phyloP scores from a whole-genome alignment of 1,284 basidiomycete species.

The Leccinum subfulvum region DNA sequence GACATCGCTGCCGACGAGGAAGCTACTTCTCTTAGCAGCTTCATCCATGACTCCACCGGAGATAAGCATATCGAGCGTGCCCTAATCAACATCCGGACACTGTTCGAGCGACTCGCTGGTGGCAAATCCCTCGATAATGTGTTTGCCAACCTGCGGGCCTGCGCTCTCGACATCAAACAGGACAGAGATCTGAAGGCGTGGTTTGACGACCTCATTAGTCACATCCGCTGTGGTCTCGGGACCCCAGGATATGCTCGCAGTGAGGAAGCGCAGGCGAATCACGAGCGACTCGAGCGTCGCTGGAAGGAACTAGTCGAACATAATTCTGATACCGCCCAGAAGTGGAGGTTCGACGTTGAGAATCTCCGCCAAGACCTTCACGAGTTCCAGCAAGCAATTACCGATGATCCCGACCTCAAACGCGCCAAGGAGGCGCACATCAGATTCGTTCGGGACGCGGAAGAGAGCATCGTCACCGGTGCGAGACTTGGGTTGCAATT shows the following conservation, averaged over 20 bases:
- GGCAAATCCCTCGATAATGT: conserved; percentile 46
- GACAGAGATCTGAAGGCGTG: conserved; percentile 48
- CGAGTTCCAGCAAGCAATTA: conserved; percentile 46
- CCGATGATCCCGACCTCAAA: conserved; percentile 47
- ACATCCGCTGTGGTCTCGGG: conserved; percentile 45
- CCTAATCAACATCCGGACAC: conserved; percentile 41
- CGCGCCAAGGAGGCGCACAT: conserved; percentile 45
- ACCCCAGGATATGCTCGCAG: conserved; percentile 51
- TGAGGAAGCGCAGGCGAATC: conserved; percentile 42
- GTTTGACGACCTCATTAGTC: conserved; percentile 48
- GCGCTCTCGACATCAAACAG: conserved; percentile 44
- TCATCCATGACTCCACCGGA: conserved; percentile 57
- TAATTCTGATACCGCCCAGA: conserved; percentile 40
- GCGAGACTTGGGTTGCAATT: conserved; percentile 41
- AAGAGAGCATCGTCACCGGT: conserved; percentile 41
- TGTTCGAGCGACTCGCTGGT: conserved; percentile 51
- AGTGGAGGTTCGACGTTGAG: conserved; percentile 53
- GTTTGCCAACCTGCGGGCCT: conserved; percentile 38
- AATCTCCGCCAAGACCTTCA: conserved; percentile 42
- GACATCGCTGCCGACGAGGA: conserved; percentile 43
- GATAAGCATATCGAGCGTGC: conserved; percentile 56
- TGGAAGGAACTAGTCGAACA: conserved; percentile 50
- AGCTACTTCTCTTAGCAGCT: conserved; percentile 45
- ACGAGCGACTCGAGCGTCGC: conserved; percentile 44
- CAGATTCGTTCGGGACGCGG: conserved; percentile 46